A percentile compares a stretch with the other conserved stretches of the same genome.
These are phyloP conservation scores for Raphanus sativus DNA, from an alignment of 345 rosid species.

Conservation along the genomic window DNA sequence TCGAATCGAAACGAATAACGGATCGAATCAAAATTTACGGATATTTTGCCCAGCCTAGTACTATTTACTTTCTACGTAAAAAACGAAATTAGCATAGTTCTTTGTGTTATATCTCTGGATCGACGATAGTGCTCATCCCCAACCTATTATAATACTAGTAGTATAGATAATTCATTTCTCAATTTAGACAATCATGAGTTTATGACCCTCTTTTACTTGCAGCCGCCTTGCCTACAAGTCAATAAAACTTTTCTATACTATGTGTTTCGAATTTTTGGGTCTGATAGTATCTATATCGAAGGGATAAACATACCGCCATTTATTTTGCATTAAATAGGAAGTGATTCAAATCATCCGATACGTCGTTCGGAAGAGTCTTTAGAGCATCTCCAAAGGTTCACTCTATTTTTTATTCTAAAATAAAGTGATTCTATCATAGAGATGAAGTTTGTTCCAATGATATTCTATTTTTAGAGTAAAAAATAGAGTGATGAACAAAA, in stretches of 20 bases:
- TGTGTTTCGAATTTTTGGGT: neutral
- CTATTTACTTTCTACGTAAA: neutral
- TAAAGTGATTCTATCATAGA: no score
- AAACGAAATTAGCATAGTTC: neutral
- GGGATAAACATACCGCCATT: neutral
- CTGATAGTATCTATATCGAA: neutral
- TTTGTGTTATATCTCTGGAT: constrained; percentile 7
- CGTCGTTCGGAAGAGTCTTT: neutral
- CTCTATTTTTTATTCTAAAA: no score
- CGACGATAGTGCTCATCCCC: constrained; percentile 17
- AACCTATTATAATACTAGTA: neutral
- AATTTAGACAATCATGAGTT: constrained; percentile 17
- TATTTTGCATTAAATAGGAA: neutral
- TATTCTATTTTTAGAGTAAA: no score
- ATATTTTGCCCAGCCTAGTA: no score
- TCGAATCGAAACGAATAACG: no score
- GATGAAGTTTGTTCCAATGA: no score
- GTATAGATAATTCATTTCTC: neutral
- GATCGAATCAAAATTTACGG: no score
- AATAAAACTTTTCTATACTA: neutral
- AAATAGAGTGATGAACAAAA: no score
- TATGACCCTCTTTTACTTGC: constrained; percentile 8
- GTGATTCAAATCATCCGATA: neutral
- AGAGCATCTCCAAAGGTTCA: neutral
- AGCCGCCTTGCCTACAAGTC: constrained; percentile 15